Evolutionary conservation across 495 filamentous ascomycete species (phyloP).

Genomic region (Lasiosphaeriaceae sp.): DNA sequence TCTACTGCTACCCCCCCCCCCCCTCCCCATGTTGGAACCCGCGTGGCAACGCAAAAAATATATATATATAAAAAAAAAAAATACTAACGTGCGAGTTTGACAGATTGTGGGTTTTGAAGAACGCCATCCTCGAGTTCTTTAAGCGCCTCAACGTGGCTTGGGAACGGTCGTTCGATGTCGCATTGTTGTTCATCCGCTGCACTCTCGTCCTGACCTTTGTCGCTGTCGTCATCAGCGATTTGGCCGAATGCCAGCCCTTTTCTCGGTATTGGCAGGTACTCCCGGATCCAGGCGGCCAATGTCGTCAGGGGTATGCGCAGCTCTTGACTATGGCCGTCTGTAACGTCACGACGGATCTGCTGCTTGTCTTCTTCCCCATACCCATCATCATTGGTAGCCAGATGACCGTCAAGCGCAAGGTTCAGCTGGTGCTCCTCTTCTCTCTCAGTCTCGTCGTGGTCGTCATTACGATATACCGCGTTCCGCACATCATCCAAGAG

Average conservation of each 20-base stretch:
- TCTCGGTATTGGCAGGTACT: slow-evolving; percentile 85
- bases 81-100: neutral
- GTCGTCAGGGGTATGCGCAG: slow-evolving; percentile 79
- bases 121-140: slow-evolving; percentile 86
- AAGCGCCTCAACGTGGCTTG: slow-evolving; percentile 71
- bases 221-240: slow-evolving; percentile 71
- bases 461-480: slow-evolving; percentile 68
- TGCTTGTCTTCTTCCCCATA: slow-evolving; percentile 83
- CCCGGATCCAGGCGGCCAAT: slow-evolving; percentile 81
- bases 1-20: neutral
- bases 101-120: slow-evolving; percentile 90
- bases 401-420: slow-evolving; percentile 63
- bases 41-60: neutral
- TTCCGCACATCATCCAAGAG: slow-evolving; percentile 63
- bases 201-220: slow-evolving; percentile 73
- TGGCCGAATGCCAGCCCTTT: slow-evolving; percentile 85
- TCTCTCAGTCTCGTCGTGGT: slow-evolving; percentile 74
- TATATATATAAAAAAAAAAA: neutral
- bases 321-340: slow-evolving; percentile 82
- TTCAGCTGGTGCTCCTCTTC: slow-evolving; percentile 70
- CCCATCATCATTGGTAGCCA: slow-evolving; percentile 73
- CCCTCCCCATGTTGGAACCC: neutral
- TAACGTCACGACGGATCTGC: slow-evolving; percentile 82
- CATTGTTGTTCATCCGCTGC: slow-evolving; percentile 65
- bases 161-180: slow-evolving; percentile 64